Evolutionary conservation across 2,329 filamentous ascomycete genomes (phyloP).

Genomic region (Pyrenophora graminea): DNA sequence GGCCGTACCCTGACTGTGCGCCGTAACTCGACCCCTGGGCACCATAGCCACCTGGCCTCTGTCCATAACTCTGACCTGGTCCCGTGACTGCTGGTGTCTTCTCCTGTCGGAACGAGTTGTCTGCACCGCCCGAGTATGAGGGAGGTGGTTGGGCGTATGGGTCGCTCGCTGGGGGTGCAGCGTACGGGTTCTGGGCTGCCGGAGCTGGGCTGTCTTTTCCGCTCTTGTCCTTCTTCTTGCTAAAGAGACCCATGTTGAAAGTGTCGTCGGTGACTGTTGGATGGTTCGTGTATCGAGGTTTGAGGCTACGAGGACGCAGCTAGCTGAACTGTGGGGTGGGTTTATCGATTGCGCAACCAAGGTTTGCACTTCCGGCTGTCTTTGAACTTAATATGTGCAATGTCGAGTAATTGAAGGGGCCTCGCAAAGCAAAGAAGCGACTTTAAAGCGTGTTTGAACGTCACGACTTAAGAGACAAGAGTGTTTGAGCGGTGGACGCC

Average conservation of each 20-base stretch:
- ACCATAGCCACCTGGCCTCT: slow-evolving; percentile 26
- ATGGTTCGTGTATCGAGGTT: background rate
- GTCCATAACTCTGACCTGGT: slow-evolving; percentile 51
- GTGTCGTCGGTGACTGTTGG: background rate
- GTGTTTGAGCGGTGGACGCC: slow-evolving; percentile 25
- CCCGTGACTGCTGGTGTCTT: slow-evolving; percentile 50
- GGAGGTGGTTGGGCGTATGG: slow-evolving; percentile 57
- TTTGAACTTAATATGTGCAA: background rate
- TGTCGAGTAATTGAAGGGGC: background rate
- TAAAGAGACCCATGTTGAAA: slow-evolving; percentile 53
- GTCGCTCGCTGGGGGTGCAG: slow-evolving; percentile 53
- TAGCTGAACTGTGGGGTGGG: slow-evolving; percentile 18
- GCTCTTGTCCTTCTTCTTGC: slow-evolving; percentile 59
- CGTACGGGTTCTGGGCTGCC: slow-evolving; percentile 52
- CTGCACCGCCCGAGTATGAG: slow-evolving; percentile 43
- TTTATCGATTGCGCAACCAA: slow-evolving; percentile 18
- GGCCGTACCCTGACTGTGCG: slow-evolving; percentile 47
- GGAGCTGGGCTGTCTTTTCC: slow-evolving; percentile 57
- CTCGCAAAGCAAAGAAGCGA: background rate
- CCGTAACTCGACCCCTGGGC: slow-evolving; percentile 39
- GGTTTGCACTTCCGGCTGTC: background rate
- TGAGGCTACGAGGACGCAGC: slow-evolving; percentile 8
- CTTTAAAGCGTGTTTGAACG: slow-evolving; percentile 8
- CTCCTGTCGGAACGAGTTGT: slow-evolving; percentile 45
- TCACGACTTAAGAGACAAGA: slow-evolving; percentile 10